These are phyloP conservation scores for Corchorus capsularis DNA, from an alignment of 345 rosid genomes.

Conservation along the genomic window DNA sequence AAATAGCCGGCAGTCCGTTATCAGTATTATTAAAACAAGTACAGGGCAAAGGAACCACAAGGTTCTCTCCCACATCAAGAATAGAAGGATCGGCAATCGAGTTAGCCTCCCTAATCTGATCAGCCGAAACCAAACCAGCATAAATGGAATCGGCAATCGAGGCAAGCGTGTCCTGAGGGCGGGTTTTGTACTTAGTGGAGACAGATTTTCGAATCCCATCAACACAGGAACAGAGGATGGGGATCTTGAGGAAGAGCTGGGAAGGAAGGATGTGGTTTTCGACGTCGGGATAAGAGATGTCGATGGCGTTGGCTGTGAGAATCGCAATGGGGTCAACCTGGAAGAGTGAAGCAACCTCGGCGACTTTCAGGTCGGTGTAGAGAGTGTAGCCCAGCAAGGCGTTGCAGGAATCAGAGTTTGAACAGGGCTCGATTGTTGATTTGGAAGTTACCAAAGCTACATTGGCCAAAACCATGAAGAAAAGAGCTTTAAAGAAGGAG, in stretches of 20 bases:
- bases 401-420: constrained; percentile 73
- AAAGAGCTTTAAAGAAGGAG: neutral
- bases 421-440: constrained; percentile 95
- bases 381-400: constrained; percentile 90
- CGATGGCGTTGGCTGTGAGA: constrained; percentile 82
- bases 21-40: constrained; percentile 92
- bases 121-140: constrained; percentile 81
- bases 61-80: constrained; percentile 71
- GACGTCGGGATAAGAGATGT: constrained; percentile 88
- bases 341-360: constrained; percentile 91
- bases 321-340: constrained; percentile 80
- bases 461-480: constrained; percentile 41
- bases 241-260: constrained; percentile 77
- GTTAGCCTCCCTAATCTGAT: constrained; percentile 88
- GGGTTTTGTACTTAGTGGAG: constrained; percentile 78
- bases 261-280: constrained; percentile 92
- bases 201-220: constrained; percentile 88
- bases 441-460: constrained; percentile 48
- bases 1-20: constrained; percentile 75
- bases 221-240: constrained; percentile 80
- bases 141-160: constrained; percentile 68
- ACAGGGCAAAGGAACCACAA: constrained; percentile 86
- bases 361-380: constrained; percentile 88
- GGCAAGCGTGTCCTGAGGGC: constrained; percentile 71
- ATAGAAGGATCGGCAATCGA: constrained; percentile 63